Evolutionary conservation across 2,329 filamentous ascomycete species (phyloP).

Genomic region (Erysiphe pulchra): DNA sequence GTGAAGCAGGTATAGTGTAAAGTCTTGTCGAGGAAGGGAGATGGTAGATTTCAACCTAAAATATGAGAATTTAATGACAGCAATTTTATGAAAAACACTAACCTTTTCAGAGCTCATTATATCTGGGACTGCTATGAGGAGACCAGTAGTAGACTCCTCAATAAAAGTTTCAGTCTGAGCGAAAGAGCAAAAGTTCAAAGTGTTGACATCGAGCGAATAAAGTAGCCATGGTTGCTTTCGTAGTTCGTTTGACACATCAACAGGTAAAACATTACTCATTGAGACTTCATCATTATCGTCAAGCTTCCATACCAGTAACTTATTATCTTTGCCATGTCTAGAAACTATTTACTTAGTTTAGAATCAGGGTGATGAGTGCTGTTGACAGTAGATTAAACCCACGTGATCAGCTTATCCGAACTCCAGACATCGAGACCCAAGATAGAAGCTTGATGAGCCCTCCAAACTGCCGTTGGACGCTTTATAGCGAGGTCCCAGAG

Average conservation of each 20-base stretch:
- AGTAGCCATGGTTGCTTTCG: conserved; percentile 59
- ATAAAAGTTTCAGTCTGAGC: conserved; percentile 16
- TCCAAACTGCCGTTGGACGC: conserved; percentile 64
- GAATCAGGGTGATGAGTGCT: too few relatives aligned
- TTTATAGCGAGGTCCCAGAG: conserved; percentile 68
- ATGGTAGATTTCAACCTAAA: conserved; percentile 52
- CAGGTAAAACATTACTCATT: conserved; percentile 43
- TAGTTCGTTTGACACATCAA: conserved; percentile 27
- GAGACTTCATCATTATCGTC: conserved; percentile 29
- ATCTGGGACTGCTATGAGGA: conserved; percentile 60
- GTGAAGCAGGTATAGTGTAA: conserved; percentile 24
- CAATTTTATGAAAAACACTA: conserved; percentile 7
- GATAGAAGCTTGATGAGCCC: conserved; percentile 53
- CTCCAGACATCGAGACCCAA: conserved; percentile 51
- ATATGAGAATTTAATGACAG: not conserved
- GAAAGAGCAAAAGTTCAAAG: conserved; percentile 87
- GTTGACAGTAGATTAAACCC: conserved; percentile 16
- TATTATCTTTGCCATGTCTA: conserved; percentile 79
- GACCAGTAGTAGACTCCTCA: conserved; percentile 13
- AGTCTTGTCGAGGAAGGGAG: conserved; percentile 50
- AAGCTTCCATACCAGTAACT: conserved; percentile 64
- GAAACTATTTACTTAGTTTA: not conserved
- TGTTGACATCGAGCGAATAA: conserved; percentile 63
- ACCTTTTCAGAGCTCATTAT: conserved; percentile 46
- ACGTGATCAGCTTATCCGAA: conserved; percentile 59